Evolutionary conservation across 192 early-diverging fungal genomes (phyloP), one percentile per base, ranked within the genome.

Genomic region (Backusella sp.): DNA sequence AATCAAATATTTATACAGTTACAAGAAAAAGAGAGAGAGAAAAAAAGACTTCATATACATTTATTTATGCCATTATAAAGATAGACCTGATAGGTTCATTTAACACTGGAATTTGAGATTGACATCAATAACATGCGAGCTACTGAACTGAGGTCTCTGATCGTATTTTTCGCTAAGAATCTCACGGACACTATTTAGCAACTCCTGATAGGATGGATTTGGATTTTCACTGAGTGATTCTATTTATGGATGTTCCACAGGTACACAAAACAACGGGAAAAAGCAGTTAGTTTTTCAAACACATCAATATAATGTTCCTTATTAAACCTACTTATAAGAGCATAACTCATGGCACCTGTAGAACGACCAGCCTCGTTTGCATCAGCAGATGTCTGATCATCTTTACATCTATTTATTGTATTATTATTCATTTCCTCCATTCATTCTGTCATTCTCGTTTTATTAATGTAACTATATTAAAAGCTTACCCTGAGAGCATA

Each of bases 331-430:
- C 84, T 84, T 32, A 88, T 88, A 21, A 95, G 91, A 0, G 94
- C 91, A 62, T 93, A 87, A 42, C 90, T 89, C 91, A 94, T 93
- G 21, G 92, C 93, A 36, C 92, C 93, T 0, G 91, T 93, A 77
- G 88, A 87, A 11, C 79, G 75, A 23, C 84, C 87, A 26, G 84
- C 85, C 23, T 90, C 85, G 53, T 87, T 84, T 34, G 93, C 84
- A 84, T 95, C 94, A 9, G 93, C 93, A 23, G 92, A 93, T n/a
- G 94, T 95, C 78, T 95, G 93, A 68, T 86, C 85, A 74, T 95
- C 94, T 70, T 92, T 93, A 77, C 94, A 95, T 34, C 66, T 68
- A 0, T 35, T 35, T 36, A 68, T 35, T 14, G 34, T 67, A 32
- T 32, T 32, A 19, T 66, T 17, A 66, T 28, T 17, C 28, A 66